A percentile compares a stretch with the other conserved stretches of the same genome.
Conservation (phyloP, 306 rosid species). For the Alnus glutinosa region DNA sequence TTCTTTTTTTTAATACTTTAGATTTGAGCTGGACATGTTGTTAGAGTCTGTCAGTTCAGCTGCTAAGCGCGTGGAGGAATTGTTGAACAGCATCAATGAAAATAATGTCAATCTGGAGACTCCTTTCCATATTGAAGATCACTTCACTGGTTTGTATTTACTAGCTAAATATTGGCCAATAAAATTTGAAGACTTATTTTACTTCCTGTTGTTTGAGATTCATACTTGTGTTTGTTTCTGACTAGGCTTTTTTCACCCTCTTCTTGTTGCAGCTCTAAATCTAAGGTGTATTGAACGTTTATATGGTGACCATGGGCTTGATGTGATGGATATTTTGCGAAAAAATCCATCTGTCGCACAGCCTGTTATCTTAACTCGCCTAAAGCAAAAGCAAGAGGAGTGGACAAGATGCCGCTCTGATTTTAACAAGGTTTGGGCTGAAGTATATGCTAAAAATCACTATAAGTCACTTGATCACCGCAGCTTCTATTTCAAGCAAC, state of each 20-base stretch:
- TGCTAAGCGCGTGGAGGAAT: conserved; percentile 80
- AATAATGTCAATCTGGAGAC: conserved; percentile 60
- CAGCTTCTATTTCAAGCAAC: conserved; percentile 99
- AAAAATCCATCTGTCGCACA: conserved; percentile 77
- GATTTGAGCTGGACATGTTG: conserved; percentile 98
- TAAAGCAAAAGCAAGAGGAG: conserved; percentile 98
- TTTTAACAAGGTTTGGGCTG: conserved; percentile 99
- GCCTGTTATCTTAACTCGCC: conserved; percentile 84
- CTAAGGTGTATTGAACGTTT: conserved; percentile 96
- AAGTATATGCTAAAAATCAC: conserved; percentile 91
- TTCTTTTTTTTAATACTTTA: conserved; percentile 27
- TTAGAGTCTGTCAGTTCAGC: conserved; percentile 93
- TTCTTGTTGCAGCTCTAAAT: conserved; percentile 64
- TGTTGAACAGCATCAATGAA: conserved; percentile 62
- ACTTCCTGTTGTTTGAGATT: conserved; percentile 15
- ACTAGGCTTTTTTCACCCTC: background rate
- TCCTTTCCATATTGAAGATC: conserved; percentile 68
- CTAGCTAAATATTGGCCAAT: background rate
- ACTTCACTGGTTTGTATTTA: conserved; percentile 73
- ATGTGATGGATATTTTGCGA: conserved; percentile 85
- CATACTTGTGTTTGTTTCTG: conserved; percentile 13
- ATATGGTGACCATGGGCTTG: conserved; percentile 98
- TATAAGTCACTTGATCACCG: conserved; percentile 97
- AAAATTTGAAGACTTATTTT: background rate
- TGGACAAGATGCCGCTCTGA: conserved; percentile 91